Evolutionary conservation across 768 basidiomycete species (phyloP).

Genomic region (Pleurotus tuber-regium): DNA sequence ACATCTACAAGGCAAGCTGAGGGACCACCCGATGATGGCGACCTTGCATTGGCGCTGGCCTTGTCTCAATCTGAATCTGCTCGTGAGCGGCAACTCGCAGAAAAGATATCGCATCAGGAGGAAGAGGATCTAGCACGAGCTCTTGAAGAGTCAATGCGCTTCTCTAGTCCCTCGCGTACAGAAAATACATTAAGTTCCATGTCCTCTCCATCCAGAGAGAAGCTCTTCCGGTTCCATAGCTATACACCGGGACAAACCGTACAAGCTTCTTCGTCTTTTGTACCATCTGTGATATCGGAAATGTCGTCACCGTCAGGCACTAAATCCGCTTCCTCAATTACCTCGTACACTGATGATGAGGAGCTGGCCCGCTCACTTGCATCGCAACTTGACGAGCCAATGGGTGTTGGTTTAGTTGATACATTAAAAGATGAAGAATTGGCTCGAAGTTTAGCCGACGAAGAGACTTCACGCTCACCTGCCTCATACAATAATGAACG

Average conservation of each 20-base stretch:
- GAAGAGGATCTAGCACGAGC: conserved; percentile 68
- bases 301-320: conserved; percentile 1
- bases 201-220: conserved; percentile 19
- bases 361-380: neutral
- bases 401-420: neutral
- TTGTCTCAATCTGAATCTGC: conserved; percentile 47
- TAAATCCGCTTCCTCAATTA: neutral
- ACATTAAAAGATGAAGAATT: conserved; percentile 13
- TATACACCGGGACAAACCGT: conserved; percentile 4
- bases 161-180: too few species aligned
- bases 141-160: conserved; percentile 47
- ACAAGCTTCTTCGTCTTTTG: conserved; percentile 15
- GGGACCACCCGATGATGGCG: conserved; percentile 32
- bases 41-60: conserved; percentile 44
- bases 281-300: conserved; percentile 13
- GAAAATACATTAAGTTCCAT: neutral
- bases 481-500: too few species aligned
- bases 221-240: conserved; percentile 10
- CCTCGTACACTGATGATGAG: neutral
- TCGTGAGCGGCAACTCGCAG: conserved; percentile 28
- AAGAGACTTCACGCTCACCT: neutral
- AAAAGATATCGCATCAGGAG: conserved; percentile 43
- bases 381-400: neutral
- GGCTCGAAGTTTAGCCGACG: conserved; percentile 7
- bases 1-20: neutral